Base-by-base conservation (phyloP, 2,329 filamentous ascomycete species). In the Hawksworthiomyces lignivorus region DNA sequence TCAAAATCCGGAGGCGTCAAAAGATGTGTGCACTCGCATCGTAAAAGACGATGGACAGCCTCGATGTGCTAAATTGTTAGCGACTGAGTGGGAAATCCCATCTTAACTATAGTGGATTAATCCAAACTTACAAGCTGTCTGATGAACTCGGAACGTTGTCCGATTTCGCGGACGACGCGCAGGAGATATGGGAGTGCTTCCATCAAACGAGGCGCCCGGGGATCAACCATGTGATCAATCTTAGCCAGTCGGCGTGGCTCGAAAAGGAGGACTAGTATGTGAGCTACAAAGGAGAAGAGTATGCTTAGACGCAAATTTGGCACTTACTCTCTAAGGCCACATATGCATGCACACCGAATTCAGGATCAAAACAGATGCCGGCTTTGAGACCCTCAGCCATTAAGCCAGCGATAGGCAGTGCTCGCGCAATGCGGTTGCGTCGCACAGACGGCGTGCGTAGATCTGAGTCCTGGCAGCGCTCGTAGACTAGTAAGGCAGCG, bases 311-410 rank as follows among this genome's bases (percentile, higher is more conserved):
- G 24, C 8, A 8, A 26, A 26, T 26, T 26, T 26, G 24, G 24
- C 12, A 26, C 24, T 12, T 26, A 26, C 24, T 26, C 12, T 48
- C 46, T 14, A 48, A 20, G n/a, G 46, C 46, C 15, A 48, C 46
- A 35, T 48, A 48, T 15, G 46, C 46, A 8, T 48, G 46, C 9
- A 48, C 46, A 5, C 46, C 46, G 15, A 48, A 36, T 8, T 48
- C 38, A 17, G 46, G 43, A 17, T 48, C 46, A 32, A 46, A 46
- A 20, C 7, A n/a, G 15, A 48, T 31, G 21, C 36, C 39, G 10
- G 36, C 40, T 30, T 39, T 42, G 8, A 46, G n/a, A 12, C 46
- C 46, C 28, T 46, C 43, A 9, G 39, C 19, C 4, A 46, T 29
- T 15, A 48, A 30, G 2, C 43, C 43, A 8, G 46, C 37, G 11